Conservation (phyloP, 768 basidiomycete species). For the Porpolomopsis calyptriformis region DNA sequence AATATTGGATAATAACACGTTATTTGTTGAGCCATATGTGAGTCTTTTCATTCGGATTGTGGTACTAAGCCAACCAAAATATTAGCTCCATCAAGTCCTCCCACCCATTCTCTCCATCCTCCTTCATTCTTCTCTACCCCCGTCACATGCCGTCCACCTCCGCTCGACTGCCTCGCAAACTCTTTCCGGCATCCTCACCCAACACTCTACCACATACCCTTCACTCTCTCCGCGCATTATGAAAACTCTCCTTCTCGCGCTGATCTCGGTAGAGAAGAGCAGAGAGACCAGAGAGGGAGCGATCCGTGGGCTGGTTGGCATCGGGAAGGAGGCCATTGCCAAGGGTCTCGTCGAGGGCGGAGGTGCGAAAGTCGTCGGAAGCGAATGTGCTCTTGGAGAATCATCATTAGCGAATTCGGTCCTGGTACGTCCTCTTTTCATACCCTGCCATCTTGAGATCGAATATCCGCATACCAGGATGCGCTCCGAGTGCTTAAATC, state of each 20-base stretch:
- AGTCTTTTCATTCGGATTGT: conserved; percentile 22
- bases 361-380: conserved; percentile 65
- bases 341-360: conserved; percentile 77
- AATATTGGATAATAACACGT: conserved; percentile 71
- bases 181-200: conserved; percentile 68
- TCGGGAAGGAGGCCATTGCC: conserved; percentile 76
- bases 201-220: conserved; percentile 83
- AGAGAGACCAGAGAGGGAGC: conserved; percentile 84
- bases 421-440: conserved; percentile 34
- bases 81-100: conserved; percentile 87
- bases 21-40: conserved; percentile 96
- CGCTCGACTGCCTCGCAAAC: conserved; percentile 78
- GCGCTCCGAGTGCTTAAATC: conserved; percentile 52
- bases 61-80: not conserved
- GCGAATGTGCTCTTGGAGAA: conserved; percentile 41
- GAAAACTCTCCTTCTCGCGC: conserved; percentile 84
- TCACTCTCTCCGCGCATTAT: conserved; percentile 81
- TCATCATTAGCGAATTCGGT: conserved; percentile 46
- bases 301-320: conserved; percentile 73
- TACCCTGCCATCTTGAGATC: not conserved
- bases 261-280: conserved; percentile 61
- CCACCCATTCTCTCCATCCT: conserved; percentile 88
- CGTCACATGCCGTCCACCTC: conserved; percentile 56
- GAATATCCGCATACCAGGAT: conserved; percentile 28
- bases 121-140: conserved; percentile 76